Base-by-base conservation (phyloP, 2,329 filamentous ascomycete species). In the Aspergillus terreus region DNA sequence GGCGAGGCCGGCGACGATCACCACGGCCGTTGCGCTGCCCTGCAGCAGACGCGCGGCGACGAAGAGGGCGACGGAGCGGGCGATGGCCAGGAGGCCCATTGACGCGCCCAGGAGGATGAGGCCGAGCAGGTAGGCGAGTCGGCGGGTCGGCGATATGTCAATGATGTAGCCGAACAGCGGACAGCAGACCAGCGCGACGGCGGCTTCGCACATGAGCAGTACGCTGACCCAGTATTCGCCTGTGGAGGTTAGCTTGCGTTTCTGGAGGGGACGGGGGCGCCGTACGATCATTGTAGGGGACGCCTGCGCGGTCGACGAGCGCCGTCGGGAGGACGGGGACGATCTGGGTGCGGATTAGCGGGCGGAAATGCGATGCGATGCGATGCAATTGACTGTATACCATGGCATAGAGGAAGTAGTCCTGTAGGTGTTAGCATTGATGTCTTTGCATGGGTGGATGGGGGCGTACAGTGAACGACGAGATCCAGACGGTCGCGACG, bases 1-100 rank as follows among this genome's bases (percentile, higher is more conserved):
- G 1, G 82, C 80, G 10, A 85, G 66, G 0, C 82, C 80, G 9
- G 82, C 77, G 0, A 80, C 83, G 77, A 82, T 83, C 0, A 85
- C 82, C 30, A 84, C 73, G 0, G 79, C 81, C 6, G 75, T 80
- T 50, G 78, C 81, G 17, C 79, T 68, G 1, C 83, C 83, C 59
- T 85, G 82, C 1, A 85, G 65, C 0, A 82, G 60, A 30, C 83
- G 73, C 4, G 81, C 82, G 35, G 79, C 52, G 1, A 78, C 65
- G 14, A 85, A 69, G 1, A 78, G 68, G 2, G 72, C 59, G 6
- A 84, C 61, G 25, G 66, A 79, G 21, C 68, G 65, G 0, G 80
- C 81, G 1, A 80, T 49, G 2, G 80, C 79, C 5, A 85, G 68
- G 55, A 85, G 66, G 2, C 81, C 56, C 2, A 83, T 85, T 1